These are phyloP conservation scores for Nyssa sinensis DNA, from an alignment of 148 eudicot species.

Conservation along the genomic window DNA sequence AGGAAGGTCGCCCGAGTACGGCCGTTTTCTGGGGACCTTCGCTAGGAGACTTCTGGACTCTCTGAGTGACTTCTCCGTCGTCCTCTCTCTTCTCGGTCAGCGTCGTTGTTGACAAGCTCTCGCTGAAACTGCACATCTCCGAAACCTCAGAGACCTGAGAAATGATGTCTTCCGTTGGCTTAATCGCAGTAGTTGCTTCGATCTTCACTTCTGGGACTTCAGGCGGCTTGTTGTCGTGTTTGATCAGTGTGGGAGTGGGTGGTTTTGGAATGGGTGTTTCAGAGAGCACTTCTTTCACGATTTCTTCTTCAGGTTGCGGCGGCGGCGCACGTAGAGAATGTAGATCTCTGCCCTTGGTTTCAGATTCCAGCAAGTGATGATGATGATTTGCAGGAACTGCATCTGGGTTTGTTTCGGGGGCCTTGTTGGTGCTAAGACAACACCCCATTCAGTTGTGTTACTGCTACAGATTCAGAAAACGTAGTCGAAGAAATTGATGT, in stretches of 20 bases:
- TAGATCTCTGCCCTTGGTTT: background rate
- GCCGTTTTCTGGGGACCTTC: slow-evolving; percentile 9
- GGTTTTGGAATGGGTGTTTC: slow-evolving; percentile 33
- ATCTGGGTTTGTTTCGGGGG: background rate
- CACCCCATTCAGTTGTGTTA: slow-evolving; percentile 11
- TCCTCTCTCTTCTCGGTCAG: slow-evolving; percentile 12
- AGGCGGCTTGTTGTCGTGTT: background rate
- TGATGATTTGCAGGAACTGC: background rate
- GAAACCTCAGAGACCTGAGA: slow-evolving; percentile 29
- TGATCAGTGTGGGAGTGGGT: background rate
- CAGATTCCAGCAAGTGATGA: background rate
- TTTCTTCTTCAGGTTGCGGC: slow-evolving; percentile 30
- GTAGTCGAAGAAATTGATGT: too few relatives aligned
- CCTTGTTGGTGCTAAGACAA: background rate
- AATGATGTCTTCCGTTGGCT: slow-evolving; percentile 12
- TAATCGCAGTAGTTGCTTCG: slow-evolving; percentile 9
- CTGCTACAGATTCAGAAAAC: background rate
- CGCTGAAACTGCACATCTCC: slow-evolving; percentile 29
- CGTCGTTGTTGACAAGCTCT: slow-evolving; percentile 33
- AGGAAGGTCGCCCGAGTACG: background rate
- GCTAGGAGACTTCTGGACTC: slow-evolving; percentile 24
- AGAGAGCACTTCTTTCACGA: slow-evolving; percentile 45
- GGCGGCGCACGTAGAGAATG: background rate
- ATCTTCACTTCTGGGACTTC: slow-evolving; percentile 1
- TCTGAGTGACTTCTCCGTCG: slow-evolving; percentile 29